Evolutionary conservation across 345 rosid species (phyloP), one percentile per base, ranked within the genome.

Genomic region (Reutealis trisperma): DNA sequence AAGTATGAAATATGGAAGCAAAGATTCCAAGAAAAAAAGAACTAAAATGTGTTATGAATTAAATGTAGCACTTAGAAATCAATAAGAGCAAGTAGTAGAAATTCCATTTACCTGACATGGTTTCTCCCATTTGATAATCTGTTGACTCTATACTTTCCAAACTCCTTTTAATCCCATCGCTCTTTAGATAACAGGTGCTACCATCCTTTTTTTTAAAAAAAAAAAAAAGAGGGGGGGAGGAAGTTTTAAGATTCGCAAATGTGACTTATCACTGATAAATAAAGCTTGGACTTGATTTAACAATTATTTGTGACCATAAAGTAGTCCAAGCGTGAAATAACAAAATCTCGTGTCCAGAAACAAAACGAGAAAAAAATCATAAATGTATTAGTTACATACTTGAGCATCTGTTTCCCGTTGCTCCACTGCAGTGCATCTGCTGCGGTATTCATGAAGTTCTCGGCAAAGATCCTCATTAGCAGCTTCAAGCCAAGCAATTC

Each of bases 401-500:
- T 82, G 92, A 75, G 91, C 85, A 86, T 91, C 97, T 54, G 86
- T 89, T 75, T 93, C 99, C 51, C 88, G 85, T 72, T 76, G 89
- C 72, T 89, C 91, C 55, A 82, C 81, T 57, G 83, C 67, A 62
- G 79, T 80, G 80, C 88, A 85, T 87, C 90, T 92, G 87, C 87
- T 87, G 58, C 93, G 91, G 83, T 89, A 92, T 65, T 86, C 94
- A 63, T 92, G 93, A 79, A 96, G 99, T 85, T 96, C 92, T 30
- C 94, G 95, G 76, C 94, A 90, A 61, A 96, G 99, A 75, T 94
- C 91, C 80, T 91, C 97, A 70, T 96, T 96, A 42, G 94, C 89
- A 79, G 92, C 92, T 90, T 96, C 99, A 80, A 96, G 98, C 87
- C 92, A 89, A 81, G 90, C 90, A 80, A 96, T 92, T 80, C 94